These are phyloP conservation scores for Manihot esculenta DNA, from an alignment of 441 rosid species.

Conservation along the genomic window DNA sequence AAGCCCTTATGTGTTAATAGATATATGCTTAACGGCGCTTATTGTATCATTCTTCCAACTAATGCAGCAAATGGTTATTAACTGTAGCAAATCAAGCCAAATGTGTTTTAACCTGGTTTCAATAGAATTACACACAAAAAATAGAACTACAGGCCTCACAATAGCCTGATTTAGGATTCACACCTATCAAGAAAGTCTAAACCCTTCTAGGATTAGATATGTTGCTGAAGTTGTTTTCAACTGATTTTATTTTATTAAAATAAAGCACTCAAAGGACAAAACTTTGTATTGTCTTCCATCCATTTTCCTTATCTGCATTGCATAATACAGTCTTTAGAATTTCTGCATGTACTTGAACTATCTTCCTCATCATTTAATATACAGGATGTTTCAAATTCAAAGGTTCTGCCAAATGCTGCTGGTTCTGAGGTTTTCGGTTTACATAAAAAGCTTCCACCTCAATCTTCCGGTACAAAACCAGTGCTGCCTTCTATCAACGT, in stretches of 20 bases:
- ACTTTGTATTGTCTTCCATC: background rate
- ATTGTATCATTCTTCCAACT: background rate
- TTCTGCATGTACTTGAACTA: conserved; percentile 5
- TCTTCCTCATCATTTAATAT: conserved; percentile 19
- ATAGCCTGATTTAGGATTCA: background rate
- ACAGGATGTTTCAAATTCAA: conserved; percentile 41
- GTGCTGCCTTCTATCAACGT: conserved; percentile 57
- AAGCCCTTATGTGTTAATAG: background rate
- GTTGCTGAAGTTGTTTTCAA: no score
- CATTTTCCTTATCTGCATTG: background rate
- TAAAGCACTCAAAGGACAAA: no score
- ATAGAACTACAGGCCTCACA: background rate
- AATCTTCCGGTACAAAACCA: conserved; percentile 51
- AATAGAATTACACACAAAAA: background rate
- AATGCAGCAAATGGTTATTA: background rate
- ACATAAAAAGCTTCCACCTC: conserved; percentile 47
- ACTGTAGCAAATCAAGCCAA: background rate
- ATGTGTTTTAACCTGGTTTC: background rate
- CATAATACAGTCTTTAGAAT: background rate
- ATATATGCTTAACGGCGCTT: background rate
- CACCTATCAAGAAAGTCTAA: background rate
- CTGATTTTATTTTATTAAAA: background rate
- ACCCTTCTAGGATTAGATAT: background rate
- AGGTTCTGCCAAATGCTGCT: conserved; percentile 31
- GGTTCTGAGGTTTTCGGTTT: conserved; percentile 27